These are phyloP conservation scores for Pisolithus orientalis DNA, from an alignment of 768 basidiomycete genomes.

Conservation along the genomic window DNA sequence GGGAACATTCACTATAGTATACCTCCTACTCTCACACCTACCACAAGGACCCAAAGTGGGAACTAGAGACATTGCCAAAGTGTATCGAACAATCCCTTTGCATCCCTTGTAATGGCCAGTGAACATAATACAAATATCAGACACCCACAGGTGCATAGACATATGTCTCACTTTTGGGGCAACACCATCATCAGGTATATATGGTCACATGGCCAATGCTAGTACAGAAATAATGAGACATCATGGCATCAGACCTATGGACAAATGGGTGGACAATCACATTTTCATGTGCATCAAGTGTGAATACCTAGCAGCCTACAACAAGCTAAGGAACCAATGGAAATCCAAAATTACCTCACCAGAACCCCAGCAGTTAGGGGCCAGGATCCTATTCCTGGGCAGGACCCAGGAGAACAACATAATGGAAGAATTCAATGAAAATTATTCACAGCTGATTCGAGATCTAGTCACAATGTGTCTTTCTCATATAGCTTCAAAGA, in stretches of 20 bases:
- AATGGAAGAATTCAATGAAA: constrained; percentile 28
- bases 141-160: constrained; percentile 19
- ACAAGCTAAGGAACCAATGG: background rate
- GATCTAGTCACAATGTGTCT: background rate
- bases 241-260: background rate
- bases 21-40: constrained; percentile 5
- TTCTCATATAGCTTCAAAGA: constrained; percentile 22
- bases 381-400: background rate
- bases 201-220: constrained; percentile 23
- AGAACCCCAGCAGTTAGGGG: too few relatives aligned
- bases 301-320: constrained; percentile 4
- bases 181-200: constrained; percentile 15
- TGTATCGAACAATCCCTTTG: constrained; percentile 30
- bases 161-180: constrained; percentile 26
- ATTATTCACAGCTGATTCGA: constrained; percentile 4
- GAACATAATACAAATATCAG: constrained; percentile 18
- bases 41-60: constrained; percentile 20
- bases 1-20: background rate
- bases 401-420: background rate
- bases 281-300: constrained; percentile 15
- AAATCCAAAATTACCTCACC: too few relatives aligned
- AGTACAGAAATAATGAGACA: constrained; percentile 9
- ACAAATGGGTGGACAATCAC: constrained; percentile 5
- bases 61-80: constrained; percentile 32
- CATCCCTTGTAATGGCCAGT: constrained; percentile 31